These are phyloP conservation scores for Dittrichia graveolens DNA, from an alignment of 129 eudicot genomes.

Conservation along the genomic window DNA sequence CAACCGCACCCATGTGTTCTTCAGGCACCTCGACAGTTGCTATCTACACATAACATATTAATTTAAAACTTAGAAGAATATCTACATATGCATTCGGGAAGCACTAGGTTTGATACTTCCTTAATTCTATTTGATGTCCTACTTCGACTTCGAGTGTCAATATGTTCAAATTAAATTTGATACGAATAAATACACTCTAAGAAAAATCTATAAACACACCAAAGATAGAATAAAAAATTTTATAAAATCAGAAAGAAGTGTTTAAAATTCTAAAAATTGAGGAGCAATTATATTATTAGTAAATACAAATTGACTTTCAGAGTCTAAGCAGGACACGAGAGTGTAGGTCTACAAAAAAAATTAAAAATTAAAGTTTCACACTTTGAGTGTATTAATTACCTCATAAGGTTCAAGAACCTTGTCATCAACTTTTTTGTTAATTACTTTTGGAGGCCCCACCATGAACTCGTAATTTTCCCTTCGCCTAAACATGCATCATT, in stretches of 20 bases:
- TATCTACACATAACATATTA: constrained; percentile 46
- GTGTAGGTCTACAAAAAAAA: no score
- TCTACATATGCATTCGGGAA: no score
- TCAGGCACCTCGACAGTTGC: constrained; percentile 94
- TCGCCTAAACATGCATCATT: constrained; percentile 55
- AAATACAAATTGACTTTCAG: not conserved
- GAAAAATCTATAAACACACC: no score
- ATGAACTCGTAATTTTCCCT: constrained; percentile 97
- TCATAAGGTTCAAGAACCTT: constrained; percentile 84
- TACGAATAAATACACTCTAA: no score
- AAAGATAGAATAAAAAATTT: no score
- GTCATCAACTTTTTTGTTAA: constrained; percentile 70
- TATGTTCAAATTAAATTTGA: no score
- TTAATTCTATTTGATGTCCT: no score
- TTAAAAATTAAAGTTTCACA: no score
- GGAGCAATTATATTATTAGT: not conserved
- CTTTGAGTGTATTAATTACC: constrained; percentile 46
- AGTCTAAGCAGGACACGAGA: no score
- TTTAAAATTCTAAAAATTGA: not conserved
- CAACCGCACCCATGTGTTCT: constrained; percentile 77
- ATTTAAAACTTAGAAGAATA: not conserved
- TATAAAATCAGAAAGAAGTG: no score
- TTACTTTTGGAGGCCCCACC: constrained; percentile 99
- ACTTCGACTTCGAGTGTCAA: no score
- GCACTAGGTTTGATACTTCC: no score